A percentile compares a stretch with the other conserved stretches of the same genome.
Conservation (phyloP, 768 basidiomycete genomes). For the Serpula lacrymans region DNA sequence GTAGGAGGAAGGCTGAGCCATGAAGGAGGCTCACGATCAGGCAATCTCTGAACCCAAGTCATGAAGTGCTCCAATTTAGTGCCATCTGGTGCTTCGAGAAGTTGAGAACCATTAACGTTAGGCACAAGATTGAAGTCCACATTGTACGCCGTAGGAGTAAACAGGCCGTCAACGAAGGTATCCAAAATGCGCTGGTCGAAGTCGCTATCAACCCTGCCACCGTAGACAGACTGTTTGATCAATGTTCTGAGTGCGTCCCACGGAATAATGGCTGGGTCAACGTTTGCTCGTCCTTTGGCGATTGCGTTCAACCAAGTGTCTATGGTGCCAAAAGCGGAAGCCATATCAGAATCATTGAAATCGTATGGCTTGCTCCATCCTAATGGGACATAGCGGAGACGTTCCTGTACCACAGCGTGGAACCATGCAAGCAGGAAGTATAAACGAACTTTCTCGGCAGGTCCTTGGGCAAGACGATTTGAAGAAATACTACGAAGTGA, state of each 20-base stretch:
- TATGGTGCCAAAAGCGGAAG: slow-evolving; percentile 87
- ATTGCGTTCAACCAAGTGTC: slow-evolving; percentile 82
- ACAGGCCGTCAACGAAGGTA: slow-evolving; percentile 87
- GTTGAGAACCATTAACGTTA: slow-evolving; percentile 49
- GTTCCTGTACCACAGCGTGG: slow-evolving; percentile 97
- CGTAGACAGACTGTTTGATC: slow-evolving; percentile 95
- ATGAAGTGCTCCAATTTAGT: slow-evolving; percentile 91
- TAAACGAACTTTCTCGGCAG: slow-evolving; percentile 86
- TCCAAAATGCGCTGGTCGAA: slow-evolving; percentile 93
- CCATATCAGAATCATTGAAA: slow-evolving; percentile 98
- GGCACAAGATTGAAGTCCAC: slow-evolving; percentile 89
- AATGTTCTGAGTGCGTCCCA: slow-evolving; percentile 94
- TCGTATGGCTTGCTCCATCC: slow-evolving; percentile 98
- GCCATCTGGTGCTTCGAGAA: slow-evolving; percentile 80
- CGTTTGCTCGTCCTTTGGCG: slow-evolving; percentile 86
- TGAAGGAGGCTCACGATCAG: slow-evolving; percentile 90
- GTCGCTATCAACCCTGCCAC: slow-evolving; percentile 90
- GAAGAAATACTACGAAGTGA: slow-evolving; percentile 74
- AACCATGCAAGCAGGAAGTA: slow-evolving; percentile 99
- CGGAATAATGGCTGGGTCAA: slow-evolving; percentile 88
- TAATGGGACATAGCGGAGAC: slow-evolving; percentile 90
- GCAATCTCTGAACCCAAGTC: slow-evolving; percentile 83
- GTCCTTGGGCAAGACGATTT: slow-evolving; percentile 75
- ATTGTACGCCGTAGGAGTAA: slow-evolving; percentile 87
- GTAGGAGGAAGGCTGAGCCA: slow-evolving; percentile 94